Conservation (phyloP, 139 green algal genomes). For the Astrephomene gubernaculifera region DNA sequence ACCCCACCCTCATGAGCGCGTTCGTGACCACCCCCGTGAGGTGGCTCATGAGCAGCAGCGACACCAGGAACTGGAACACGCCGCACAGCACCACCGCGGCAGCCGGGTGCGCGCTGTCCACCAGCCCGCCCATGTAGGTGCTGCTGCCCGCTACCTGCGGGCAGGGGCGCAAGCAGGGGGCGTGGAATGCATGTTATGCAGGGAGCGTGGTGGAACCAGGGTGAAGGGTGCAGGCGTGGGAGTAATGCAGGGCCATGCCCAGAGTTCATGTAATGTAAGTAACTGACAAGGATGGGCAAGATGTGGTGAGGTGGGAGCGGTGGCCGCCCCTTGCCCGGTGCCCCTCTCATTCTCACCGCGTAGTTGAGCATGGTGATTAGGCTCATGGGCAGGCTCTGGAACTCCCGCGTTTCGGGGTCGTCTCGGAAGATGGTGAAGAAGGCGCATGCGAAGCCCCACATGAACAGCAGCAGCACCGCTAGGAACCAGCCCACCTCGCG, state of each 20-base stretch:
- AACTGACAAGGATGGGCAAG: too few species aligned
- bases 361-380: slow-evolving; percentile 49
- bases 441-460: slow-evolving; percentile 56
- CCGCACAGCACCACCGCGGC: slow-evolving; percentile 11
- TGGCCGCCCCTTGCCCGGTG: not conserved
- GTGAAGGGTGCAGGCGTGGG: too few species aligned
- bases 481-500: slow-evolving; percentile 58
- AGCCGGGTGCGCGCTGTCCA: not conserved
- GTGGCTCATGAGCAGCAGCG: slow-evolving; percentile 47
- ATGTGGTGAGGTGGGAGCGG: not conserved
- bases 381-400: slow-evolving; percentile 6
- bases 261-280: too few species aligned
- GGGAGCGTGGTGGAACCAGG: too few species aligned
- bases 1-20: slow-evolving; percentile 33
- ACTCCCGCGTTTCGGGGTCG: slow-evolving; percentile 31
- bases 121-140: slow-evolving; percentile 5
- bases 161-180: too few species aligned
- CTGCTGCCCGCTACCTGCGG: slow-evolving; percentile 12
- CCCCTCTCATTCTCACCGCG: not conserved
- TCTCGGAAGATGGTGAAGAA: slow-evolving; percentile 71
- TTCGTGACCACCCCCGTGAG: slow-evolving; percentile 43
- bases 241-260: too few species aligned
- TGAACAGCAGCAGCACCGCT: slow-evolving; percentile 59
- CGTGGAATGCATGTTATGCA: too few species aligned
- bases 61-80: slow-evolving; percentile 41